phyloP scores from a whole-genome alignment of 345 rosid species.

The Eucalyptus coolabah region DNA sequence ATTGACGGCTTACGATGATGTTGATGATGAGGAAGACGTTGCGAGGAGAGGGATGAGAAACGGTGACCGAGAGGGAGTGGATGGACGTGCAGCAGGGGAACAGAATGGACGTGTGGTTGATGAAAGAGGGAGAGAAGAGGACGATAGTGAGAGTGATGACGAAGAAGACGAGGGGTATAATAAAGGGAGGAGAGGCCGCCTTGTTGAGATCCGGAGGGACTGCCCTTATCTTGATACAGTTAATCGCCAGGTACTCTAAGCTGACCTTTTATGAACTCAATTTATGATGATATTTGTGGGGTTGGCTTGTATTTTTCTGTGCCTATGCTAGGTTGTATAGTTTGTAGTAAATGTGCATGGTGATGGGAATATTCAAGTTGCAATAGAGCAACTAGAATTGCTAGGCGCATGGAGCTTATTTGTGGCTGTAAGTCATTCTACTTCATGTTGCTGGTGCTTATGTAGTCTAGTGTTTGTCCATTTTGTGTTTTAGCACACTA shows the following conservation, averaged over 20 bases:
- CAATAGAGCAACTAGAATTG: neutral
- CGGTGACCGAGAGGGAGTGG: neutral
- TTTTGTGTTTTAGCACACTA: neutral
- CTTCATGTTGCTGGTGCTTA: neutral
- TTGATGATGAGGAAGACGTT: slow-evolving; percentile 54
- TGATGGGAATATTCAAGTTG: neutral
- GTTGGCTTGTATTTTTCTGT: neutral
- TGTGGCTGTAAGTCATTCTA: neutral
- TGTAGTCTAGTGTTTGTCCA: neutral
- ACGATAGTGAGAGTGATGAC: slow-evolving; percentile 19
- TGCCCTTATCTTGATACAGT: slow-evolving; percentile 98
- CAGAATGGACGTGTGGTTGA: slow-evolving; percentile 5
- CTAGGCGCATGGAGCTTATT: neutral
- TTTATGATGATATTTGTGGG: neutral
- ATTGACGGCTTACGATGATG: slow-evolving; percentile 44
- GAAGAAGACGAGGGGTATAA: slow-evolving; percentile 18
- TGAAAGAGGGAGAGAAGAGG: neutral
- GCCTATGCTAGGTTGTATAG: neutral
- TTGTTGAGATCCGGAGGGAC: slow-evolving; percentile 71
- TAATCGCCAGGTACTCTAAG: slow-evolving; percentile 77
- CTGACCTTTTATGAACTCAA: neutral
- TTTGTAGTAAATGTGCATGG: neutral
- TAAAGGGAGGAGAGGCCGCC: slow-evolving; percentile 29
- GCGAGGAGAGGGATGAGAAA: slow-evolving; percentile 1
- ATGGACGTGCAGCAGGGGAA: neutral